Evolutionary conservation across 371 early-diverging fungal genomes (phyloP), one percentile per base, ranked within the genome.

Genomic region (Actinomucor elegans): DNA sequence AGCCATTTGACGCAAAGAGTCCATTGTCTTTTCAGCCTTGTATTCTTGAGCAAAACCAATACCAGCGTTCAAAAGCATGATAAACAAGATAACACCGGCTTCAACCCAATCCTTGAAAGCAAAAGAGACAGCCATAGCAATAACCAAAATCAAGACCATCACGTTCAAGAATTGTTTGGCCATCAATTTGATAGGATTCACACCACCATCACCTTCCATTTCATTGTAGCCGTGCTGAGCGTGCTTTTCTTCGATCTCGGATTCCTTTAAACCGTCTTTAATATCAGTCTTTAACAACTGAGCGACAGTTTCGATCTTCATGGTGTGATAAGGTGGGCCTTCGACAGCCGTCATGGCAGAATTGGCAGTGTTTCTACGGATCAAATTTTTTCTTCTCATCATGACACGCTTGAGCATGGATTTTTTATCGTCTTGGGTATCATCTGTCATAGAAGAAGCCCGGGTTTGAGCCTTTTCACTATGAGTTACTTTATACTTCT

Each of bases 31-130:
- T 66, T 93, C 92, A 11, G 95, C 93, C 48, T 89, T 85, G 67
- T 79, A 91, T 64, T 94, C 95, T 71, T 94, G 95, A 31, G 80
- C 69, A 57, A 93, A 92, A 3, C 95, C 95, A 46, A 94, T 89
- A 23, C 78, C 69, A 23, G 91, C 85, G 67, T 94, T 94, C 49
- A 90, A 57, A 35, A 86, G 61, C 50, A 93, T 90, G 47, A 94
- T 90, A 47, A 84, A 76, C 17, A 86, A 63, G 28, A 94, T 85
- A 17, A 87, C 85, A 42, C 83, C 84, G 24, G 74, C 85, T 75
- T 86, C 86, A 11, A 84, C 72, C 63, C 74, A 85, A 59, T 88
- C 88, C 48, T 81, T 72, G 46, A 80, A 80, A 2, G 74, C 83
- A 61, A 80, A 83, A 10, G 84, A 79, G 18, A 81, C 74, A 14